Conservation (phyloP, 192 early-diverging fungal species). For the Coemansia sp. region DNA sequence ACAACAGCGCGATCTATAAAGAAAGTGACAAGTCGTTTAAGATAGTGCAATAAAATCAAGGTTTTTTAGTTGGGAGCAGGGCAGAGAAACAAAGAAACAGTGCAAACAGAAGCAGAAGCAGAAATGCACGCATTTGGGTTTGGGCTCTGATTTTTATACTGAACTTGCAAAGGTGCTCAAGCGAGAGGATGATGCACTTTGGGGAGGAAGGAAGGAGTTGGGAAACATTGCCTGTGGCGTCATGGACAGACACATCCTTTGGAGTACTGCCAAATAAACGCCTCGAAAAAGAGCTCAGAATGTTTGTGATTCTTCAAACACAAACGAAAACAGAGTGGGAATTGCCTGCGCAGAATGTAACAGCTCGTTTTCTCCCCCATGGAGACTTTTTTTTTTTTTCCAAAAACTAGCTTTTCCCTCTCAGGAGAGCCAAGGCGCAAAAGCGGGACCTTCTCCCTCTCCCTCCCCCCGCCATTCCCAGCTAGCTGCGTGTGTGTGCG, state of each 20-base stretch:
- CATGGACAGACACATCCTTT: not conserved
- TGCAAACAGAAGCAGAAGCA: not conserved
- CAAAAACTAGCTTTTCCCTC: too few relatives aligned
- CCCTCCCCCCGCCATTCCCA: too few relatives aligned
- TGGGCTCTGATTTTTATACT: not conserved
- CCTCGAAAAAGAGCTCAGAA: not conserved
- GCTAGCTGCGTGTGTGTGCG: not conserved
- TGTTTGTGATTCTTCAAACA: not conserved
- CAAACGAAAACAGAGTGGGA: conserved; percentile 3
- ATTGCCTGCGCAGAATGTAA: not conserved
- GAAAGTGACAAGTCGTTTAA: not conserved
- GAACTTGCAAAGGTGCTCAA: not conserved
- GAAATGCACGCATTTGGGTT: not conserved
- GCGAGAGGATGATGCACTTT: not conserved
- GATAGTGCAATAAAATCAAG: not conserved
- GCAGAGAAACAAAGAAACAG: not conserved
- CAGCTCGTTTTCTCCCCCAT: not conserved
- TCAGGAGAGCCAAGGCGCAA: too few relatives aligned
- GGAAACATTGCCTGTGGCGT: not conserved
- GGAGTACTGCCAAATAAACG: not conserved
- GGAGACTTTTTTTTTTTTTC: too few relatives aligned
- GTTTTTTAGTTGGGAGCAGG: not conserved
- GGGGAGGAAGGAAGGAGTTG: not conserved
- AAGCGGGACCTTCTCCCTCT: too few relatives aligned
- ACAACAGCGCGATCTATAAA: not conserved